A percentile compares a stretch with the other conserved stretches of the same genome.
Conservation (phyloP, 257 asterid species). For the Cinchona pubescens region DNA sequence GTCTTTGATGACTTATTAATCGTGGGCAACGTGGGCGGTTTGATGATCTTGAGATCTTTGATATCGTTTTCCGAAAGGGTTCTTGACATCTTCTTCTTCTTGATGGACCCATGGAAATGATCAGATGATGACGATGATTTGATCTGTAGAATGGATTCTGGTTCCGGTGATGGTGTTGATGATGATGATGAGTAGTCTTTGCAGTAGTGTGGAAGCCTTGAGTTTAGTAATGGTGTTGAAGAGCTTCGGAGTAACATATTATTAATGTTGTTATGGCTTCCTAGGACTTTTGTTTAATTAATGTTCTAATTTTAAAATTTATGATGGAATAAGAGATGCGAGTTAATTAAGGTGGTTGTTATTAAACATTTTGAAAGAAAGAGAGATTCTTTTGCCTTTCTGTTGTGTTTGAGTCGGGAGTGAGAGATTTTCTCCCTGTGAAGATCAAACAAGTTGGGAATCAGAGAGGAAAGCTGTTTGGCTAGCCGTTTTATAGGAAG, state of each 20-base stretch:
- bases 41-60: not conserved
- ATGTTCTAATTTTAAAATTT: not conserved
- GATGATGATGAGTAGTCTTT: slow-evolving; percentile 10
- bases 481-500: slow-evolving; percentile 4
- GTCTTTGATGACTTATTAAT: not conserved
- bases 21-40: not conserved
- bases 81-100: slow-evolving; percentile 20
- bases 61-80: slow-evolving; percentile 19
- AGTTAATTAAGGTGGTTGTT: not conserved
- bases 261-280: not conserved
- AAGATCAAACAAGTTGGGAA: not conserved
- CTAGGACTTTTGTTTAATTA: not conserved
- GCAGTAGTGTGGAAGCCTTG: slow-evolving; percentile 2
- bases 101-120: not conserved
- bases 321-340: not conserved
- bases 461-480: not conserved
- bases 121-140: slow-evolving; percentile 10
- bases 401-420: not conserved
- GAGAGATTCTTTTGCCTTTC: not conserved
- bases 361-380: not conserved
- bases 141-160: slow-evolving; percentile 9
- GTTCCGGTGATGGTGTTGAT: slow-evolving; percentile 15
- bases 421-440: not conserved
- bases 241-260: slow-evolving; percentile 46
- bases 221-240: slow-evolving; percentile 34